Conservation (phyloP, 768 basidiomycete genomes). For the Tricholoma saponaceum region DNA sequence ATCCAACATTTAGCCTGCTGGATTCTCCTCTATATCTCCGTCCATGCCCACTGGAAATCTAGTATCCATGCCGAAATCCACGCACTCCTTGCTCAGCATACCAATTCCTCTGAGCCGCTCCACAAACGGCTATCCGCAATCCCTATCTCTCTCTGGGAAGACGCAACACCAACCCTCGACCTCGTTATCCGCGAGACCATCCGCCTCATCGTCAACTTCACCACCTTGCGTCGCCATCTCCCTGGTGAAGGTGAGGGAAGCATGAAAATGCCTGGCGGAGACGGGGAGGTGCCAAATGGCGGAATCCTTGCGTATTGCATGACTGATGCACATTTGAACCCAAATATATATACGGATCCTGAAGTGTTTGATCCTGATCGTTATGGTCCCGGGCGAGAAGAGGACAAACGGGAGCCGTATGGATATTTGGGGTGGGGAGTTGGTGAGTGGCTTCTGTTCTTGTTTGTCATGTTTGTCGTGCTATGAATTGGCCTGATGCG, state of each 20-base stretch:
- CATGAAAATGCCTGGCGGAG: background rate
- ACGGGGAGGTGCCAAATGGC: constrained; percentile 5
- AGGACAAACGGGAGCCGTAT: constrained; percentile 28
- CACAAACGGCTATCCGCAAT: constrained; percentile 31
- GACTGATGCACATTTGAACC: constrained; percentile 28
- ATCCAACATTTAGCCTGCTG: constrained; percentile 27
- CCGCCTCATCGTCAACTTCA: constrained; percentile 24
- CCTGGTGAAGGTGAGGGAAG: background rate
- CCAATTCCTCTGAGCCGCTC: constrained; percentile 24
- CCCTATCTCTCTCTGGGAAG: constrained; percentile 37
- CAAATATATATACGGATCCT: constrained; percentile 28
- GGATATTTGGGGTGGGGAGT: constrained; percentile 35
- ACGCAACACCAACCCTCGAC: constrained; percentile 33
- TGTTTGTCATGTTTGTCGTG: background rate
- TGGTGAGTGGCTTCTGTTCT: constrained; percentile 18
- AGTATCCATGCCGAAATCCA: constrained; percentile 26
- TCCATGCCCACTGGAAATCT: constrained; percentile 30
- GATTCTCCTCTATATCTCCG: constrained; percentile 30
- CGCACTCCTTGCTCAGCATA: constrained; percentile 24
- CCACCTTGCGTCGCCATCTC: constrained; percentile 30
- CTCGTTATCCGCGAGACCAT: constrained; percentile 36
- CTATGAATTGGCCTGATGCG: background rate
- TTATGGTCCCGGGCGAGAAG: constrained; percentile 22
- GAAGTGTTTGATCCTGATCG: constrained; percentile 29
- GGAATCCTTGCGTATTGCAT: constrained; percentile 28